phyloP scores from a whole-genome alignment of 2,329 filamentous ascomycete species.

The Zymoseptoria ardabiliae region DNA sequence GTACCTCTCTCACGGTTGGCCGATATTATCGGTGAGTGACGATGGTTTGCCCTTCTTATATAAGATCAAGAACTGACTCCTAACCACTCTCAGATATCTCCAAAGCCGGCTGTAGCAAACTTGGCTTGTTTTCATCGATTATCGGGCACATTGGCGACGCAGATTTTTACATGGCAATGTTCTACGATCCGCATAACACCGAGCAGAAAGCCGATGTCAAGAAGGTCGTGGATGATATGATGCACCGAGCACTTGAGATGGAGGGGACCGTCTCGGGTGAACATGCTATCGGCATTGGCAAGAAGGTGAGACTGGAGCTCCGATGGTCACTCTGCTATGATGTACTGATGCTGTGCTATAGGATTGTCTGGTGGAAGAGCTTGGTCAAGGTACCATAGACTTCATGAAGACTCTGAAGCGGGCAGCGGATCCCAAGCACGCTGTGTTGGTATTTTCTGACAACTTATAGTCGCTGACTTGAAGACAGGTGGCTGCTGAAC shows the following conservation, averaged over 20 bases:
- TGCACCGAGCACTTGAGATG: slow-evolving; percentile 84
- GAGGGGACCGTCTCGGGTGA: slow-evolving; percentile 57
- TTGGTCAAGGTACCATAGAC: slow-evolving; percentile 14
- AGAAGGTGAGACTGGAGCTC: slow-evolving; percentile 6
- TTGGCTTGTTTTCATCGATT: slow-evolving; percentile 80
- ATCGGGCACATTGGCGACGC: slow-evolving; percentile 88
- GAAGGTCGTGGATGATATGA: slow-evolving; percentile 78
- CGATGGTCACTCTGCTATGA: neutral
- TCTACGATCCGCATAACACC: slow-evolving; percentile 67
- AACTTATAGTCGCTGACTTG: neutral
- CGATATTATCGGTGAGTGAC: slow-evolving; percentile 45
- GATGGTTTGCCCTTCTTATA: neutral
- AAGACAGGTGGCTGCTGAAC: slow-evolving; percentile 15
- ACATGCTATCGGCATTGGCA: slow-evolving; percentile 19
- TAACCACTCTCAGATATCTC: slow-evolving; percentile 52
- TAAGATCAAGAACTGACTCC: neutral
- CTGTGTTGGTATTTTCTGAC: neutral
- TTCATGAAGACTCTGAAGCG: slow-evolving; percentile 16
- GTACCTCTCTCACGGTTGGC: slow-evolving; percentile 54
- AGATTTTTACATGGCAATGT: slow-evolving; percentile 89
- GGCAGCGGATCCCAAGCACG: slow-evolving; percentile 12
- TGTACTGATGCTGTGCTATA: neutral
- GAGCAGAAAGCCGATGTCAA: slow-evolving; percentile 70
- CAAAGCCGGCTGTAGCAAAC: slow-evolving; percentile 79
- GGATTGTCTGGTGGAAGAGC: slow-evolving; percentile 13